Evolutionary conservation across 2,329 filamentous ascomycete species (phyloP), one percentile per base, ranked within the genome.

Genomic region (Drechslerella coelobrocha): DNA sequence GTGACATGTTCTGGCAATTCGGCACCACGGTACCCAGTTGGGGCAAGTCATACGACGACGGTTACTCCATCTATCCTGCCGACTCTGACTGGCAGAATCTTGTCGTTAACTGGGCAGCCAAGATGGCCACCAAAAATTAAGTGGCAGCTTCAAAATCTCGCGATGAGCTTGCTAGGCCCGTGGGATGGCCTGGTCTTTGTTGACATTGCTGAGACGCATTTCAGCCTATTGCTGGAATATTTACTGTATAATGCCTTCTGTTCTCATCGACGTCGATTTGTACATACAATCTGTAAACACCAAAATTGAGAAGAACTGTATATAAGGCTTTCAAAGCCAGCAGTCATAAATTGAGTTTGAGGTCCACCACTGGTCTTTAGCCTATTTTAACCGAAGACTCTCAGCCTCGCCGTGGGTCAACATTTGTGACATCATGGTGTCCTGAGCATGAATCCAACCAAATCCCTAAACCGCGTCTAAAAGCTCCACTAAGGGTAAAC

Each of bases 1-100:
- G 73, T 47, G 73, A 73, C 29, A 72, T 74, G 72, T 74, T 73
- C 57, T 74, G 73, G 73, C 72, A 75, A 53, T 74, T 75, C 37
- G 73, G 73, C 39, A 72, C 74, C 41, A 73, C 69, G 5, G 57
- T 75, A 9, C 73, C 71, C 21, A 73, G 45, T 34, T 57, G 73
- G 61, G 73, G 74, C 17, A 73, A 73, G 47, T 74, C 74, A 21
- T 68, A 75, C 48, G 68, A 75, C 59, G 73, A 73, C 52, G 72
- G 71, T 2, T 74, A 74, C 43, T 72, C 63, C n/a, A 73, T 74
- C 39, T 71, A 63, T 19, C 66, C 66, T 17, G 27, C 52, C 10
- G 66, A 71, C 55, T 59, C 66, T 3, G 47, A 41, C 19, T 71
- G 66, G 66, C 34, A 59, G 37, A 71, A 41, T 6, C 63, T 71